Conservation (phyloP, 305 asterid species). For the Euphrasia arctica region DNA sequence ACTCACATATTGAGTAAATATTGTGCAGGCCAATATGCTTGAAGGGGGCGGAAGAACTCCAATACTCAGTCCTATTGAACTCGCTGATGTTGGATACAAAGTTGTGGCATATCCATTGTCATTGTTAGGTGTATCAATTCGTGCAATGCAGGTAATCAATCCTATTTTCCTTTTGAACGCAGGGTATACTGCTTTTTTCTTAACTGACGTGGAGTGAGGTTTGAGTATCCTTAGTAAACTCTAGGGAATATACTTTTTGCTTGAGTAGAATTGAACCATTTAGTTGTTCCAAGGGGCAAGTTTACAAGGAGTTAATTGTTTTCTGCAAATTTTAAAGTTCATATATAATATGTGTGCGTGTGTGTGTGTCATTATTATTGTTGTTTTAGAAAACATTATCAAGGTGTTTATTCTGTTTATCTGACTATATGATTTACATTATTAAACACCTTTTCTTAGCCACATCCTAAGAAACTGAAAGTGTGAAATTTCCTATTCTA, state of each 20-base stretch:
- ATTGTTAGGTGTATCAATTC: conserved; percentile 77
- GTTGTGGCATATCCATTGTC: conserved; percentile 91
- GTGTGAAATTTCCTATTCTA: not conserved
- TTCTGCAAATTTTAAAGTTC: too few species aligned
- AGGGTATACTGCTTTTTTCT: not conserved
- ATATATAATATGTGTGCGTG: too few species aligned
- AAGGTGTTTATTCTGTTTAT: too few species aligned
- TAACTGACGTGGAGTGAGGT: too few species aligned
- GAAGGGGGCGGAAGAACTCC: conserved; percentile 99
- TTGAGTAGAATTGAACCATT: conserved; percentile 13
- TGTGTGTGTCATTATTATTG: too few species aligned
- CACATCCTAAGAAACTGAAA: not conserved
- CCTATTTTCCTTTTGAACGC: conserved; percentile 13
- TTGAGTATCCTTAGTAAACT: not conserved
- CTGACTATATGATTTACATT: not conserved
- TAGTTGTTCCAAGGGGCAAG: not conserved
- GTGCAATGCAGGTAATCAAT: conserved; percentile 81
- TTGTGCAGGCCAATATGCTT: conserved; percentile 90
- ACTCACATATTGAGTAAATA: conserved; percentile 25
- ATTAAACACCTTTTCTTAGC: not conserved
- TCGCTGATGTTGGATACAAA: conserved; percentile 88
- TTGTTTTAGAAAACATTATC: too few species aligned
- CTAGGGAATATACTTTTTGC: conserved; percentile 9
- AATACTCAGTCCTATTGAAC: conserved; percentile 74
- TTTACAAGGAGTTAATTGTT: too few species aligned